These are phyloP conservation scores for Phoenix dactylifera DNA, from an alignment of 176 grass and related monocot genomes.

Conservation along the genomic window DNA sequence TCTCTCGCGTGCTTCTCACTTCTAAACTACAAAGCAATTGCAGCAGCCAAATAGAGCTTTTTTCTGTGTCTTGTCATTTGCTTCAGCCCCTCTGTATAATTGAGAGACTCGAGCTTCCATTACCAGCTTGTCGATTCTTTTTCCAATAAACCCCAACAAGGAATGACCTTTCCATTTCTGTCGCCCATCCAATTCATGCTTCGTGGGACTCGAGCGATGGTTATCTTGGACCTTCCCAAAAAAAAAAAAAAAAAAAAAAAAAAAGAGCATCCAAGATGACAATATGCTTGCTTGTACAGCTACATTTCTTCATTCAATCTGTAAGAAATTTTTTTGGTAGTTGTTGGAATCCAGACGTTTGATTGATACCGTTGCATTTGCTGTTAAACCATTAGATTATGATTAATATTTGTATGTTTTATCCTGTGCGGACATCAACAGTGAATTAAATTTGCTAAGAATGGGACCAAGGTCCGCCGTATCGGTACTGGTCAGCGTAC, in stretches of 20 bases:
- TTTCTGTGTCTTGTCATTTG: too few species aligned
- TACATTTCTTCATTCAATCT: conserved; percentile 95
- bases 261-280: not conserved
- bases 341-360: not conserved
- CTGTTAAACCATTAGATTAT: not conserved
- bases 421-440: too few species aligned
- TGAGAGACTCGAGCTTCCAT: not conserved
- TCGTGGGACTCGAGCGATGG: too few species aligned
- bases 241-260: not conserved
- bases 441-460: too few species aligned
- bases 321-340: conserved; percentile 49
- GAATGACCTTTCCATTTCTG: not conserved
- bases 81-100: conserved; percentile 6
- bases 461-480: too few species aligned
- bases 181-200: too few species aligned
- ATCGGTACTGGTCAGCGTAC: too few species aligned
- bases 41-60: conserved; percentile 27
- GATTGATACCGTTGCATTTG: conserved; percentile 2
- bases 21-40: conserved; percentile 36
- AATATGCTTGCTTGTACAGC: conserved; percentile 67
- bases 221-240: too few species aligned
- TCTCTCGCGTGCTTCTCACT: conserved; percentile 48
- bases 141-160: conserved; percentile 16
- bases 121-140: not conserved
- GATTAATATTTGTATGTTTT: too few species aligned